Conservation (phyloP, 257 asterid species). For the Anisodus tanguticus region DNA sequence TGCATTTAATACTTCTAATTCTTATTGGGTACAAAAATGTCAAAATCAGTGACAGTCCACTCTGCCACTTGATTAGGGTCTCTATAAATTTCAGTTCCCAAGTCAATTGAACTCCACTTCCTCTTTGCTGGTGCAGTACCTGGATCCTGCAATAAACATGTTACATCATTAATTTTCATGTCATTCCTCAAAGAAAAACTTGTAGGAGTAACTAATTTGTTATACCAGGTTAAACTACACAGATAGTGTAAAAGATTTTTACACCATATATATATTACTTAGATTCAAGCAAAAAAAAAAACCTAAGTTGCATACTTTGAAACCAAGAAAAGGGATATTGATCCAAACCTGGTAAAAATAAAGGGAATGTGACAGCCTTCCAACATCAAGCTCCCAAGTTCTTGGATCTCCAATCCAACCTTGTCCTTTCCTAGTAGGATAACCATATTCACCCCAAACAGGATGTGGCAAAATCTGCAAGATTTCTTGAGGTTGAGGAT, state of each 20-base stretch:
- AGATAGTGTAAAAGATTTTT: neutral
- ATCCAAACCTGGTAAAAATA: slow-evolving; percentile 60
- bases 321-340: neutral
- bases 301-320: neutral
- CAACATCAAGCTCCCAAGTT: slow-evolving; percentile 78
- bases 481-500: slow-evolving; percentile 90
- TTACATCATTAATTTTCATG: neutral
- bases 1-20: neutral
- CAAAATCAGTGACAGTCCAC: slow-evolving; percentile 85
- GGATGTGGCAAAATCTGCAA: slow-evolving; percentile 83
- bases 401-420: slow-evolving; percentile 82
- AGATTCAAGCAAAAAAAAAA: neutral
- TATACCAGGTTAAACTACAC: neutral
- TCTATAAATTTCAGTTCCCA: slow-evolving; percentile 73
- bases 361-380: slow-evolving; percentile 61
- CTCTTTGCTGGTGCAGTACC: slow-evolving; percentile 65
- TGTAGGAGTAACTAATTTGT: too few species aligned
- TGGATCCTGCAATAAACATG: slow-evolving; percentile 64
- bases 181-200: too few species aligned
- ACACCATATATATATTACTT: neutral
- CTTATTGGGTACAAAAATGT: slow-evolving; percentile 54
- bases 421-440: slow-evolving; percentile 67
- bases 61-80: slow-evolving; percentile 74
- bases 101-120: slow-evolving; percentile 68
- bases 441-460: slow-evolving; percentile 81